Evolutionary conservation across 495 filamentous ascomycete species (phyloP).

Genomic region (Aspergillus egyptiacus): DNA sequence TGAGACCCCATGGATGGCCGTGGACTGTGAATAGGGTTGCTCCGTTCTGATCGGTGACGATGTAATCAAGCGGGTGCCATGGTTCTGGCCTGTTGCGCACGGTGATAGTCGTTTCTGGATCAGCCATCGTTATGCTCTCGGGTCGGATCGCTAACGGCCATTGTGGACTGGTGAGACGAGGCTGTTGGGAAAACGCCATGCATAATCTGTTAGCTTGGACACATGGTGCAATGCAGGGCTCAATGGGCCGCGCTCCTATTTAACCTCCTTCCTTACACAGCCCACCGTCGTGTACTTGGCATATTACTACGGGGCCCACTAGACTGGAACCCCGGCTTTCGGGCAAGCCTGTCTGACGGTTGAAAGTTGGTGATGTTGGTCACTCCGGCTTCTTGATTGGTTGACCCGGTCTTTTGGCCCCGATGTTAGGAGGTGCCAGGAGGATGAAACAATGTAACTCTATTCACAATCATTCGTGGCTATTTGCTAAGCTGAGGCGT

Average conservation of each 20-base stretch:
- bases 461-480: background rate
- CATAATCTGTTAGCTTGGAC: background rate
- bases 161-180: slow-evolving; percentile 5
- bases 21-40: slow-evolving; percentile 10
- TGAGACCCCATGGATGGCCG: slow-evolving; percentile 15
- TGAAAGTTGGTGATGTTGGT: background rate
- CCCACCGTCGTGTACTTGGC: no score
- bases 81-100: slow-evolving; percentile 15
- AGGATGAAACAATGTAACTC: background rate
- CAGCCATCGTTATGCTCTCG: slow-evolving; percentile 6
- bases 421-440: background rate
- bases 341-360: background rate
- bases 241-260: no score
- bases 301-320: no score
- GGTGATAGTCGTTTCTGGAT: slow-evolving; percentile 2
- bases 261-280: background rate
- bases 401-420: background rate
- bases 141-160: slow-evolving; percentile 15
- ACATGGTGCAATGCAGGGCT: no score
- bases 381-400: slow-evolving; percentile 1
- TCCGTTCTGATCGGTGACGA: slow-evolving; percentile 3
- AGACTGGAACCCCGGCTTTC: background rate
- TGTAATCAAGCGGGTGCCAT: slow-evolving; percentile 20
- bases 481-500: background rate
- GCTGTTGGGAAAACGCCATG: slow-evolving; percentile 4